Base-by-base conservation (phyloP, 208 protist genomes). In the Crithidia fasciculata region DNA sequence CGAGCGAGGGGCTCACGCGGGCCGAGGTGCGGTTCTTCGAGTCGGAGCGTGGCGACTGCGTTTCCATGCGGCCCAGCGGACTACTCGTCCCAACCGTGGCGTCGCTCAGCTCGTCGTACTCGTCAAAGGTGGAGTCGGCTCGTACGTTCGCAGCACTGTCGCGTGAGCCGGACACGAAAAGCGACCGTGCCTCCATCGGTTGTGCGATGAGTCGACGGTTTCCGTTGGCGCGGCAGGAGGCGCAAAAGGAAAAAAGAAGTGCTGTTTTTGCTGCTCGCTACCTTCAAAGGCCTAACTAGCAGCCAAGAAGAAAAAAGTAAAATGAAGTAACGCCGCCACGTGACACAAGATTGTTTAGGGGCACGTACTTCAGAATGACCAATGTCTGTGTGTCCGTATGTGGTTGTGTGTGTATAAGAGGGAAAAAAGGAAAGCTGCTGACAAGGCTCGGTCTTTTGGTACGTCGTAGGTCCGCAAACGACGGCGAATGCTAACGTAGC, bases 71-170 rank as follows among this genome's bases (percentile, higher is more conserved):
- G 18, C 18, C 62, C 1, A 70, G 15, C 0, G 72, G 59, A 52
- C 66, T 82, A 62, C 66, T 72, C 13, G 72, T 70, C 40, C 71
- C 77, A 3, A 87, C 76, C 6, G 85, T 85, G 39, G 76, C 56
- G 64, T 85, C 85, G 76, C 85, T 90, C 36, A 81, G 37, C 41
- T 78, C 78, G 43, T 84, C 82, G 68, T 83, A 82, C 9, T 89
- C 85, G 58, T 86, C 70, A 15, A 60, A 74, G 8, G 60, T 53
- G 49, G 74, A 68, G 52, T 74, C 68, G 13, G 52, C 68, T 41
- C 60, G 63, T n/a, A 63, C 61, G 5, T 8, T n/a, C 13, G 56
- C 15, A 7, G 36, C 44, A 16, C 61, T 60, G 16, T 80, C 74
- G 12, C 61, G 74, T 12, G 74, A 63, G 2, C n/a, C 74, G 4